These are phyloP conservation scores for Trichoderma sp. DNA, from an alignment of 2,329 filamentous ascomycete species.

Conservation along the genomic window DNA sequence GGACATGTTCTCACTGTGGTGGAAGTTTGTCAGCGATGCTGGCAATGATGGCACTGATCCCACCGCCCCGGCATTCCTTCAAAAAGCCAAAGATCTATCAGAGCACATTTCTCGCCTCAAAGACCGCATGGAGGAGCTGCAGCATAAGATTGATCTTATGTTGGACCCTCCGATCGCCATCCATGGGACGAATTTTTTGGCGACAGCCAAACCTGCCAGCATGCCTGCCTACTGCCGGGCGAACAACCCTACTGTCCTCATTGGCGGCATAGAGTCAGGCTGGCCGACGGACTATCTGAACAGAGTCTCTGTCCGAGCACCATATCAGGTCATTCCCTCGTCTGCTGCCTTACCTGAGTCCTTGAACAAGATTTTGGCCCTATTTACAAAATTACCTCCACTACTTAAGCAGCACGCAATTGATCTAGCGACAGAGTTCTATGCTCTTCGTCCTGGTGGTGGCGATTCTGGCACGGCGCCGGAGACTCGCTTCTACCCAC, in stretches of 20 bases:
- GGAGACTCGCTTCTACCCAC: neutral
- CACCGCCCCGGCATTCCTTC: neutral
- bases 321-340: neutral
- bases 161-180: neutral
- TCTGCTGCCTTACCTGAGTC: neutral
- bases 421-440: neutral
- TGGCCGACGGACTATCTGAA: neutral
- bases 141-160: neutral
- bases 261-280: neutral
- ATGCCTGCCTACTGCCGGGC: neutral
- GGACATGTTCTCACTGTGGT: constrained; percentile 44
- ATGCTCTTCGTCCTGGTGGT: neutral
- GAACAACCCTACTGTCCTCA: neutral
- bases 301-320: neutral
- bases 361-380: neutral
- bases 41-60: neutral
- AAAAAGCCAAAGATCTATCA: neutral
- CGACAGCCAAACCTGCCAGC: neutral
- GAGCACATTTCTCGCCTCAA: neutral
- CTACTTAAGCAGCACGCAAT: neutral
- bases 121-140: neutral
- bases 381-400: neutral
- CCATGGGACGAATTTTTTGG: neutral
- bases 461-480: neutral
- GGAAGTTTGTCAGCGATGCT: constrained; percentile 31